Evolutionary conservation across 352 stramenopile species (phyloP), one percentile per base, ranked within the genome.

Genomic region (Aphanomyces cochlioides): DNA sequence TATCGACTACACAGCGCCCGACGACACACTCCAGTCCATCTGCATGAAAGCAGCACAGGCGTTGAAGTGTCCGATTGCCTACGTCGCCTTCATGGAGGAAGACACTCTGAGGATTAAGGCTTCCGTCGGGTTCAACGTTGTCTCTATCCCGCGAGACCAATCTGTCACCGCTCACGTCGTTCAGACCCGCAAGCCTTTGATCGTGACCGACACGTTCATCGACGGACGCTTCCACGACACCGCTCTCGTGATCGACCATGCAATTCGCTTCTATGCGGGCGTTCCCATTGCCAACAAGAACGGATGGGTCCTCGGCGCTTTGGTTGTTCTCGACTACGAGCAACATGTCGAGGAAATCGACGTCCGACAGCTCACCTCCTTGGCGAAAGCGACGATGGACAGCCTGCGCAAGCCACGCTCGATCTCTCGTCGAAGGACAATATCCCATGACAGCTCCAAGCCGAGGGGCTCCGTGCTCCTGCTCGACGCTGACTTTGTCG

Each of bases 181-280:
- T 15, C 13, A 36, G 13, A 90, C 84, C 7, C 92, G 93, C 72
- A 81, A 92, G 71, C 83, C 87, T 7, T 92, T 95, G 83, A 84
- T 95, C 7, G 87, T 95, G 39, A 88, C 93, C 74, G 87, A 95
- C 76, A 91, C 86, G 67, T 69, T 89, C 69, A 73, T 90, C 7
- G 87, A 95, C 78, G 90, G 90, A 75, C 83, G 86, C n/a, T 95
- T 93, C 65, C 84, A 80, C 10, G 90, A 93, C 75, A 93, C 91
- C 75, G 82, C 85, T 56, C 75, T 95, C 0, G 86, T 93, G 34
- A 92, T 82, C 3, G 85, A 85, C 45, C 82, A 84, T n/a, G 90
- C 89, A 76, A 92, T 95, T 72, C 85, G 87, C 28, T 95, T 95
- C 72, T 95, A 93, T 75, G 82, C 85, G 7, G 87, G 84, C 6